These are phyloP conservation scores for Plasmodium inui DNA, from an alignment of 169 alveolate genomes.

Conservation along the genomic window DNA sequence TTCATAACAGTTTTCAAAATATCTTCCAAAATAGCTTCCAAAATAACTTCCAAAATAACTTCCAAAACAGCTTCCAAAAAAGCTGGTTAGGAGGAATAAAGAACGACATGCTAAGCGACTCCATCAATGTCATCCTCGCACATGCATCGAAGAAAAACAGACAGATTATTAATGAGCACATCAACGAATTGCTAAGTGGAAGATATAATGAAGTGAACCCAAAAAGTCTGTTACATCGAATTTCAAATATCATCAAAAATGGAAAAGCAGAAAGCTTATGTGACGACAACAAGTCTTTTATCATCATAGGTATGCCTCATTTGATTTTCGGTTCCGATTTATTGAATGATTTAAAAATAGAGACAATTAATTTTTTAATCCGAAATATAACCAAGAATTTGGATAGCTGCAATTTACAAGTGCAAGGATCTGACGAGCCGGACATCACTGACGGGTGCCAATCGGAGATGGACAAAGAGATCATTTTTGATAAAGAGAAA, in stretches of 20 bases:
- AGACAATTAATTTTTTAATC: conserved; percentile 27
- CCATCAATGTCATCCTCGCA: conserved; percentile 4
- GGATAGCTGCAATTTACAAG: not conserved
- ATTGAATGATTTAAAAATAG: conserved; percentile 23
- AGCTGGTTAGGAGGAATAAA: not conserved
- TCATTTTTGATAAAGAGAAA: conserved; percentile 29
- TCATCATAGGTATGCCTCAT: conserved; percentile 39
- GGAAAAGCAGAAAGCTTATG: conserved; percentile 27
- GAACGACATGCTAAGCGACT: conserved; percentile 2
- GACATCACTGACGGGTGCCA: conserved; percentile 29
- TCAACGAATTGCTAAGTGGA: conserved; percentile 52
- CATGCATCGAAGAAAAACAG: not conserved
- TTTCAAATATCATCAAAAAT: conserved; percentile 29
- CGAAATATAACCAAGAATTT: conserved; percentile 22
- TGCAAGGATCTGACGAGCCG: not conserved
- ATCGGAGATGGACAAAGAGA: conserved; percentile 31
- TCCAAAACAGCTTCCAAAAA: not conserved
- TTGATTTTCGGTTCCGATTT: conserved; percentile 24
- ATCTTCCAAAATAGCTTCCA: no score
- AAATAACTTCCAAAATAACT: no score
- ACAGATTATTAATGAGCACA: not conserved
- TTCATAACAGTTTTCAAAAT: not conserved
- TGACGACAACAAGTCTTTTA: conserved; percentile 19
- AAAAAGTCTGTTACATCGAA: conserved; percentile 16
- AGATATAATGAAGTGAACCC: conserved; percentile 30